Evolutionary conservation across 768 basidiomycete species (phyloP), one percentile per base, ranked within the genome.

Genomic region (Tylopilus subfusipes): DNA sequence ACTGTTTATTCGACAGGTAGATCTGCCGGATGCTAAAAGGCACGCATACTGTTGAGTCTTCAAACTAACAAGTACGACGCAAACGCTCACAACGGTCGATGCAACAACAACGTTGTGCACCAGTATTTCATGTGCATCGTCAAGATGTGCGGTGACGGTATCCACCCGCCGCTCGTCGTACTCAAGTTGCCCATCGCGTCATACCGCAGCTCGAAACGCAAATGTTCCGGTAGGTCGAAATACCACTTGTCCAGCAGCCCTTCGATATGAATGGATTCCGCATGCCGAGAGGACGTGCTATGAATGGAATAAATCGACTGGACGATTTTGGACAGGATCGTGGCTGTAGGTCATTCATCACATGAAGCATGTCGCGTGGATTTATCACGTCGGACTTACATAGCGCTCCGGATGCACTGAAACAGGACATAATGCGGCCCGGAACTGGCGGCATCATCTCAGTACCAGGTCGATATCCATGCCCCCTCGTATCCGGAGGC

Each of bases 41-140:
- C 4, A 6, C 29, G 8, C 4, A 6, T 25, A 19, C 7, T 14
- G 19, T 34, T 65, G n/a, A 63, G 42, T 21, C 51, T 14, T 24
- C 30, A 29, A 47, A 48, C 53, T 22, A 48, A 29, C 18, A 45
- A 39, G 48, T 1, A 33, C 19, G 7, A 48, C 21, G 19, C n/a
- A 13, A 53, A 33, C 22, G 75, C 86, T 72, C 67, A 90, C 88
- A 90, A 90, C 12, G 89, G 89, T 18, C 89, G 81, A 67, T 91
- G 88, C 47, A 91, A 70, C 27, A 92, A 65, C 30, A 92, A 66
- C 22, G 85, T 82, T 12, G 87, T 81, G 64, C 86, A 88, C 90
- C 90, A 92, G 63, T 90, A 91, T 63, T 89, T 86, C 88, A 91
- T 86, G 64, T 91, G 89, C 47, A 92, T 72, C 38, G 85, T 86